Evolutionary conservation across 139 green algal species (phyloP).

Genomic region (Picochlorum sp.): DNA sequence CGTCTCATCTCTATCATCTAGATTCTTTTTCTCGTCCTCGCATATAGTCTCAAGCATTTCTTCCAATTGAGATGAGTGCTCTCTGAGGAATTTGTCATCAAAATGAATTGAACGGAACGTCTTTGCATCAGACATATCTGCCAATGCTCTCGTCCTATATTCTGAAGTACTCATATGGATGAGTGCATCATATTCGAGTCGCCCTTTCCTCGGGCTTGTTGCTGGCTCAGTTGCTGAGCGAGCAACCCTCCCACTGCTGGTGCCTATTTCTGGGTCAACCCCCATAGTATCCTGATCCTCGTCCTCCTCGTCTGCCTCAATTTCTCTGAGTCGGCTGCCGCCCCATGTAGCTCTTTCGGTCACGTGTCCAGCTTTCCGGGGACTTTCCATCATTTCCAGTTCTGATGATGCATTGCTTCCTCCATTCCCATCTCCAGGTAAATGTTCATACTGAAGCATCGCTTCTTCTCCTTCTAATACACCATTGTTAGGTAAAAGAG

Average conservation of each 20-base stretch:
- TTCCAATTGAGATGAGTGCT: neutral
- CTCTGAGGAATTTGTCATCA: neutral
- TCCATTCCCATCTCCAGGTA: too few species aligned
- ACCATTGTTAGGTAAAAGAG: neutral
- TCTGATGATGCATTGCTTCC: conserved; percentile 32
- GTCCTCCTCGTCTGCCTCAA: too few species aligned
- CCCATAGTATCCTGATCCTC: neutral
- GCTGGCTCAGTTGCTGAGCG: neutral
- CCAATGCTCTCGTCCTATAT: conserved; percentile 43
- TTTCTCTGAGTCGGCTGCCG: neutral
- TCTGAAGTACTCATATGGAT: conserved; percentile 29
- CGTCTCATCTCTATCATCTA: conserved; percentile 1
- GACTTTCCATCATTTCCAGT: conserved; percentile 12
- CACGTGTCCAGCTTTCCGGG: conserved; percentile 8
- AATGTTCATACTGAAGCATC: too few species aligned
- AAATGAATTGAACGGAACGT: conserved; percentile 3
- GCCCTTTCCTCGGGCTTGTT: neutral
- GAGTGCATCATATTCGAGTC: conserved; percentile 17
- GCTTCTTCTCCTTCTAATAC: neutral
- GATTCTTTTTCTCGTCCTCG: conserved; percentile 22
- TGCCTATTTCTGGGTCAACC: neutral
- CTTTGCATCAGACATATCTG: conserved; percentile 36
- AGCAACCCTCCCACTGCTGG: neutral
- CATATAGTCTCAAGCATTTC: conserved; percentile 3
- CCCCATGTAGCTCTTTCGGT: conserved; percentile 11